Evolutionary conservation across 331 rosid genomes (phyloP).

Genomic region (Saraca asoca): DNA sequence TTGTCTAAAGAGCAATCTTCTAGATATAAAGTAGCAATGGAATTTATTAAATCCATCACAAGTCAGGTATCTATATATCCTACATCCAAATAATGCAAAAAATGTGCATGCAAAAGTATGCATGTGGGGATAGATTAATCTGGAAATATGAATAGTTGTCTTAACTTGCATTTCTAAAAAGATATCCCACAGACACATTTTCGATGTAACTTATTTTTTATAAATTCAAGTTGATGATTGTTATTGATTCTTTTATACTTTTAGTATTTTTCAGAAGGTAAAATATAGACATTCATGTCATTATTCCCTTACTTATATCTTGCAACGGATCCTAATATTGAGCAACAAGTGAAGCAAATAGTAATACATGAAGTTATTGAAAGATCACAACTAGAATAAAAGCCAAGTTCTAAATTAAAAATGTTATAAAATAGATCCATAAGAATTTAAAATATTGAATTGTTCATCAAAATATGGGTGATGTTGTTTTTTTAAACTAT

Average conservation of each 20-base stretch:
- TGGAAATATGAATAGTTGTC: background rate
- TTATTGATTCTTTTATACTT: no score
- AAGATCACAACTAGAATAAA: background rate
- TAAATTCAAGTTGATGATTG: no score
- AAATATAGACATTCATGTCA: no score
- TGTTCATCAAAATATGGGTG: no score
- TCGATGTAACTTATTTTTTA: background rate
- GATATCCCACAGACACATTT: background rate
- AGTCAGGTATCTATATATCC: constrained; percentile 62
- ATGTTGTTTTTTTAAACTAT: no score
- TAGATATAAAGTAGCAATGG: constrained; percentile 45
- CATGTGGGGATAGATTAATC: background rate
- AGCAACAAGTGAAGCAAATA: background rate
- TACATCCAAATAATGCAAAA: background rate
- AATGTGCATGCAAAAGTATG: constrained; percentile 14
- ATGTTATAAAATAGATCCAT: no score
- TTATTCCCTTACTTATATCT: background rate
- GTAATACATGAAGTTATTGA: background rate
- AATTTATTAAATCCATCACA: constrained; percentile 51
- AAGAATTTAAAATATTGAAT: no score
- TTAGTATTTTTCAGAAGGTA: no score
- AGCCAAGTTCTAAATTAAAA: background rate
- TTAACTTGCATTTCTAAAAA: background rate
- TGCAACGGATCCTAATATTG: background rate
- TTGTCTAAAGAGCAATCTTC: constrained; percentile 59